Percentiles rank a stretch among this genome's conserved stretches.
phyloP scores from a whole-genome alignment of 1,284 basidiomycete genomes.

The Sporisorium iseilematis-ciliati region DNA sequence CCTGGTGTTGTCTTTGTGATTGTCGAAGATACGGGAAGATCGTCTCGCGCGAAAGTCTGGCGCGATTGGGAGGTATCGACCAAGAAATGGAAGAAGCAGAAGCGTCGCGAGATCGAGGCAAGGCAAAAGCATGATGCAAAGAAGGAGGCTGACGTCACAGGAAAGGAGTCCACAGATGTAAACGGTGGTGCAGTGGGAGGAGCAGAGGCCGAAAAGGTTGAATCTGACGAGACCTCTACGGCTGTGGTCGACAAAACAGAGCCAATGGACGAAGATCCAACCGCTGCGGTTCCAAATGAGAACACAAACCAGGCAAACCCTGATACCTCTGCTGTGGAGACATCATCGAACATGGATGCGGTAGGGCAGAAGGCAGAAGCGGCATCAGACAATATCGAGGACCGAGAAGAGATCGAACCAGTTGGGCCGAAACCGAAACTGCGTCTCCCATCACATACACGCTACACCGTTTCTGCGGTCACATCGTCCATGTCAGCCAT shows the following conservation, averaged over 20 bases:
- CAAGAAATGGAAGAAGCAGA: conserved; percentile 44
- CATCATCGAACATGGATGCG: neutral
- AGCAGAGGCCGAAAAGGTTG: neutral
- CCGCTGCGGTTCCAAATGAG: neutral
- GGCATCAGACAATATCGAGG: neutral
- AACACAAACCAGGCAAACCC: neutral
- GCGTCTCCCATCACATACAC: conserved; percentile 42
- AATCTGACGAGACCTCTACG: neutral
- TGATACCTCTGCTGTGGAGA: neutral
- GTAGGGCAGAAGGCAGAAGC: neutral
- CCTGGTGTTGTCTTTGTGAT: conserved; percentile 54
- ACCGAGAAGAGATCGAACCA: conserved; percentile 11
- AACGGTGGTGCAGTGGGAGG: neutral
- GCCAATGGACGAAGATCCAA: conserved; percentile 39
- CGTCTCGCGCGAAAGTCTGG: conserved; percentile 48
- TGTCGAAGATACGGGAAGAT: conserved; percentile 50
- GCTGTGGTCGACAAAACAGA: conserved; percentile 1
- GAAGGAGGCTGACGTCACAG: neutral
- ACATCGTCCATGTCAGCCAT: conserved; percentile 50
- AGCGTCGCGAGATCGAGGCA: conserved; percentile 27
- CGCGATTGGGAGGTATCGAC: conserved; percentile 43
- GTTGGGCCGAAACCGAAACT: conserved; percentile 29
- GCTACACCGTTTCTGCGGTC: conserved; percentile 43
- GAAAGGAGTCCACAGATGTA: neutral
- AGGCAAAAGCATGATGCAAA: conserved; percentile 8